phyloP scores from a whole-genome alignment of 805 yeast genomes.

The Candida stauntonica region DNA sequence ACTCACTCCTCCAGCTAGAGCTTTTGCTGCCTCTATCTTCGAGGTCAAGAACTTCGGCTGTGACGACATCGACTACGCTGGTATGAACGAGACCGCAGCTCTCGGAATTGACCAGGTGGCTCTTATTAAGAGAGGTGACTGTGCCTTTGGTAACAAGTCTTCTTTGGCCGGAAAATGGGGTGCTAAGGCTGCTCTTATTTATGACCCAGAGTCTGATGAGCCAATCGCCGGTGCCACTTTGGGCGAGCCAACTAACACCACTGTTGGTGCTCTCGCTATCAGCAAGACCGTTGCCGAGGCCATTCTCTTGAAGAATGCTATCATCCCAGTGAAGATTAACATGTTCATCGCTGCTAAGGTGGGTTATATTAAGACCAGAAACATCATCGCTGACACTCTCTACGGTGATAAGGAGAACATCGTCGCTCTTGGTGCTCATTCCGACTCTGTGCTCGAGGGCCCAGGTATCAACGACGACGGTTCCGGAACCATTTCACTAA shows the following conservation, averaged over 20 bases:
- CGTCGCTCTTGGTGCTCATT: conserved; percentile 88
- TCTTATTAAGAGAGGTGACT: conserved; percentile 73
- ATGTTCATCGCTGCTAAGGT: conserved; percentile 68
- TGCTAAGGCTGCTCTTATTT: conserved; percentile 71
- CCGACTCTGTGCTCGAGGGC: conserved; percentile 87
- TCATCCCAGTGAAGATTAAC: conserved; percentile 26
- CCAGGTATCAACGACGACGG: conserved; percentile 98
- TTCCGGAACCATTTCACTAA: conserved; percentile 78
- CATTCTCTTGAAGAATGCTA: conserved; percentile 20
- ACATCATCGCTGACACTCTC: conserved; percentile 80
- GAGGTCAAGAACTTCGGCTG: conserved; percentile 68
- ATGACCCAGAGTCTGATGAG: conserved; percentile 44
- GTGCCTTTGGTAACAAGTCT: conserved; percentile 81
- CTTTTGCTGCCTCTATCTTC: conserved; percentile 54
- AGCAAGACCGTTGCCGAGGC: conserved; percentile 35
- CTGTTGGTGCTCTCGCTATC: conserved; percentile 71
- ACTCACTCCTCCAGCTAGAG: conserved; percentile 75
- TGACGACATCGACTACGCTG: conserved; percentile 54
- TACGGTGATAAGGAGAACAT: conserved; percentile 83
- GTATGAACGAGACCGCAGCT: conserved; percentile 28
- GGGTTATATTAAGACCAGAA: conserved; percentile 59
- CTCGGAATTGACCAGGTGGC: conserved; percentile 41
- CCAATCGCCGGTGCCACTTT: conserved; percentile 61
- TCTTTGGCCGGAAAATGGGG: conserved; percentile 71
- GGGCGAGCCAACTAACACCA: conserved; percentile 59